phyloP scores from a whole-genome alignment of 2,329 filamentous ascomycete species.

The Aspergillus puulaauensis region DNA sequence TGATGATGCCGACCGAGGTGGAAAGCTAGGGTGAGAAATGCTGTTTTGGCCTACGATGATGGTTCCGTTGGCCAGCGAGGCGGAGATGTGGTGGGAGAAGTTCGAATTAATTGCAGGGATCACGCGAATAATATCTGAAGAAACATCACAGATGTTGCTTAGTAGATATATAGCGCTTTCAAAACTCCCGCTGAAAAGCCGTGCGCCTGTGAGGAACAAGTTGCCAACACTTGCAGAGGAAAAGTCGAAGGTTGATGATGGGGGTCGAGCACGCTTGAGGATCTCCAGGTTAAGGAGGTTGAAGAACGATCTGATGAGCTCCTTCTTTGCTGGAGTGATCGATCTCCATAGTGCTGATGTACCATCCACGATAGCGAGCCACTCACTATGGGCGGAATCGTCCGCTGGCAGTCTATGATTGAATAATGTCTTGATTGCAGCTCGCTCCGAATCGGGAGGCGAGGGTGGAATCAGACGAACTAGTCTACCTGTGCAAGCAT shows the following conservation, averaged over 20 bases:
- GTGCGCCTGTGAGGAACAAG: slow-evolving; percentile 77
- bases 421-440: slow-evolving; percentile 78
- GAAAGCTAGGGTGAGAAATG: slow-evolving; percentile 75
- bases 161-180: slow-evolving; percentile 91
- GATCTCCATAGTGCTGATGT: slow-evolving; percentile 72
- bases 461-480: slow-evolving; percentile 82
- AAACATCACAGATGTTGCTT: slow-evolving; percentile 81
- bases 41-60: slow-evolving; percentile 89
- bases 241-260: slow-evolving; percentile 74
- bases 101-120: slow-evolving; percentile 92
- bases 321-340: slow-evolving; percentile 69
- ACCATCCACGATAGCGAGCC: slow-evolving; percentile 85
- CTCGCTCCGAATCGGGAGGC: slow-evolving; percentile 60
- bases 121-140: slow-evolving; percentile 68
- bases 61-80: slow-evolving; percentile 71
- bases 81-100: slow-evolving; percentile 92
- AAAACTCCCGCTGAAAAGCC: slow-evolving; percentile 88
- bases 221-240: slow-evolving; percentile 75
- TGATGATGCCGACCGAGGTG: slow-evolving; percentile 28
- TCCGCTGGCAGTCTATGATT: slow-evolving; percentile 76
- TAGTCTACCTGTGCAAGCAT: slow-evolving; percentile 64
- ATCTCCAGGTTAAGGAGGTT: slow-evolving; percentile 77
- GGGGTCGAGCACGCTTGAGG: slow-evolving; percentile 68
- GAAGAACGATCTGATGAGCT: slow-evolving; percentile 74
- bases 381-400: slow-evolving; percentile 69